A percentile compares a stretch with the other conserved stretches of the same genome.
Evolutionary conservation across 2,329 filamentous ascomycete species (phyloP).

Genomic region (Paradendryphiella salina): DNA sequence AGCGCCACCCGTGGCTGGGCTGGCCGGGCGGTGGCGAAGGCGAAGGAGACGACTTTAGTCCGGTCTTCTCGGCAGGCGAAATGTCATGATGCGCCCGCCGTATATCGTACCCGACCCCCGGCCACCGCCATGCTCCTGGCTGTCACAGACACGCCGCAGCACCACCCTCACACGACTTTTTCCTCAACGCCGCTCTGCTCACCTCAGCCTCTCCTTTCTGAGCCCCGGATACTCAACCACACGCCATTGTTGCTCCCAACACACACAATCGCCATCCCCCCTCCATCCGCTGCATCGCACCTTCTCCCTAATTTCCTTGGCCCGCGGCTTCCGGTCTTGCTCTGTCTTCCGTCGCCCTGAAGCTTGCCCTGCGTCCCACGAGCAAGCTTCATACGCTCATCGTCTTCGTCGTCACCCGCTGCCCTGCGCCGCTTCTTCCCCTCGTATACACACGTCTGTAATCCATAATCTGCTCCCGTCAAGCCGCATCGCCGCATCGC

Average conservation of each 20-base stretch:
- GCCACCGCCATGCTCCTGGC: slow-evolving; percentile 16
- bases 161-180: slow-evolving; percentile 42
- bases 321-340: slow-evolving; percentile 35
- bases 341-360: slow-evolving; percentile 10
- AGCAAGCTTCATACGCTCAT: slow-evolving; percentile 6
- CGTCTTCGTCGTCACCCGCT: slow-evolving; percentile 1
- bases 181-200: slow-evolving; percentile 30
- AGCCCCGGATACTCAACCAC: slow-evolving; percentile 6
- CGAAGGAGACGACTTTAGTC: background rate
- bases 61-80: slow-evolving; percentile 6
- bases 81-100: slow-evolving; percentile 32
- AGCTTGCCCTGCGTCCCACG: slow-evolving; percentile 11
- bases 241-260: no score
- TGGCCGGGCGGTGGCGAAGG: slow-evolving; percentile 1
- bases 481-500: slow-evolving; percentile 16
- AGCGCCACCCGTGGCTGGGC: slow-evolving; percentile 2
- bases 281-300: slow-evolving; percentile 15
- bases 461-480: slow-evolving; percentile 11
- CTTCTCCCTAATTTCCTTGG: slow-evolving; percentile 31
- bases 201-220: slow-evolving; percentile 43
- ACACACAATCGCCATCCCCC: background rate
- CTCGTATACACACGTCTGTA: background rate
- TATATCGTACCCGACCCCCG: background rate
- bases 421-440: background rate
- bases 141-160: slow-evolving; percentile 13